Conservation (phyloP, 108 stramenopile species). For the Nitzschia palea region DNA sequence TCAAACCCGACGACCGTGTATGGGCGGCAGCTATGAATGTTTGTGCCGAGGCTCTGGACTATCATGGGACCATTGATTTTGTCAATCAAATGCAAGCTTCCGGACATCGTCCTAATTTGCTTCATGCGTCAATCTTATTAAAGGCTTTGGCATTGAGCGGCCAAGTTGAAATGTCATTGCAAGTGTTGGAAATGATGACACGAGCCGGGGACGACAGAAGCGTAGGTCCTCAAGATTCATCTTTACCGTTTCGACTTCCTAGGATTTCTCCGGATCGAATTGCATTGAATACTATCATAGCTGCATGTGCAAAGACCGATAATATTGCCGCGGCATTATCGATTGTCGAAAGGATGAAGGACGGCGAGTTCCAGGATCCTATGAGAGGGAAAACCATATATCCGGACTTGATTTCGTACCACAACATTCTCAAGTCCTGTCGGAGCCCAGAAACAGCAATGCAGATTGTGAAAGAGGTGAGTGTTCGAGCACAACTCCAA, state of each 20-base stretch:
- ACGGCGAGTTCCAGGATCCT: slow-evolving; percentile 33
- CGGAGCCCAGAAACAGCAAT: slow-evolving; percentile 28
- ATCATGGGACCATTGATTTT: slow-evolving; percentile 25
- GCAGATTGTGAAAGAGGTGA: slow-evolving; percentile 35
- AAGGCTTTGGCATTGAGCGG: slow-evolving; percentile 28
- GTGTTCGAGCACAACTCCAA: background rate
- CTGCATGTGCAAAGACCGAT: slow-evolving; percentile 37
- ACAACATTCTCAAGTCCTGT: slow-evolving; percentile 52
- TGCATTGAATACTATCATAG: slow-evolving; percentile 44
- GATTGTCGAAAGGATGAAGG: slow-evolving; percentile 42
- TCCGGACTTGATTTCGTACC: slow-evolving; percentile 53
- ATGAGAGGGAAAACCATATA: background rate
- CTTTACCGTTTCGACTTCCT: background rate
- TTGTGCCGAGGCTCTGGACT: slow-evolving; percentile 40
- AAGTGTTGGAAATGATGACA: slow-evolving; percentile 27
- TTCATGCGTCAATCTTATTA: slow-evolving; percentile 31
- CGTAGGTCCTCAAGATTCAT: background rate
- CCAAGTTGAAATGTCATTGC: slow-evolving; percentile 20
- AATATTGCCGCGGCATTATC: slow-evolving; percentile 31
- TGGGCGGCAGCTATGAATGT: slow-evolving; percentile 39
- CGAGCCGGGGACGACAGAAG: background rate
- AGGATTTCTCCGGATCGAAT: slow-evolving; percentile 33
- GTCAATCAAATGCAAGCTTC: slow-evolving; percentile 30
- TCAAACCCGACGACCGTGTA: slow-evolving; percentile 15
- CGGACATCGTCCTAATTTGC: slow-evolving; percentile 7